phyloP scores from a whole-genome alignment of 768 basidiomycete genomes.

The Tylopilus felleus region DNA sequence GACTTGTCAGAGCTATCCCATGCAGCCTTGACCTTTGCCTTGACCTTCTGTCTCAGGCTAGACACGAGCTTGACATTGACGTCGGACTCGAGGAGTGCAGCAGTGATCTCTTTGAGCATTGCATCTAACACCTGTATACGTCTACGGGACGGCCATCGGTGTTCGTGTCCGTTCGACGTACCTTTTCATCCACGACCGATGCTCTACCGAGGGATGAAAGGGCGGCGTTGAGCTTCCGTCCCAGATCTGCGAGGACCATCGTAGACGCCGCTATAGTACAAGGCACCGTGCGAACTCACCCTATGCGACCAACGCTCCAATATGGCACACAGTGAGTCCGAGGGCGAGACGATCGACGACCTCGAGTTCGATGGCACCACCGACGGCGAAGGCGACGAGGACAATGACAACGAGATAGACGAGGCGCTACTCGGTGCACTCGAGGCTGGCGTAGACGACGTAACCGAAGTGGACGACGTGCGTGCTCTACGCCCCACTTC shows the following conservation, averaged over 20 bases:
- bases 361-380: constrained; percentile 48
- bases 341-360: constrained; percentile 61
- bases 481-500: constrained; percentile 22
- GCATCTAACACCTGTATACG: constrained; percentile 79
- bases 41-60: constrained; percentile 82
- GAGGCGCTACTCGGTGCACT: constrained; percentile 62
- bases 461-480: constrained; percentile 71
- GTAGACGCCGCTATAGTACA: constrained; percentile 23
- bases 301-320: background rate
- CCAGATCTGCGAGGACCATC: constrained; percentile 97
- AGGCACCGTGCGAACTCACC: constrained; percentile 30
- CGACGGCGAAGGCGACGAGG: constrained; percentile 46
- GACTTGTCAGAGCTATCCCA: constrained; percentile 71
- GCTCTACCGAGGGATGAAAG: constrained; percentile 85
- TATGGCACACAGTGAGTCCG: constrained; percentile 60
- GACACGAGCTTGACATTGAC: constrained; percentile 98
- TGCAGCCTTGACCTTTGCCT: constrained; percentile 81
- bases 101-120: constrained; percentile 90
- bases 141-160: constrained; percentile 2
- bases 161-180: constrained; percentile 28
- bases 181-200: constrained; percentile 90
- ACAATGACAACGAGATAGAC: constrained; percentile 49
- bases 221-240: constrained; percentile 89
- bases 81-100: constrained; percentile 92
- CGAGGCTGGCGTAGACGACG: constrained; percentile 56